These are phyloP conservation scores for Rhodotorula sp. DNA, from an alignment of 1,284 basidiomycete genomes.

Conservation along the genomic window DNA sequence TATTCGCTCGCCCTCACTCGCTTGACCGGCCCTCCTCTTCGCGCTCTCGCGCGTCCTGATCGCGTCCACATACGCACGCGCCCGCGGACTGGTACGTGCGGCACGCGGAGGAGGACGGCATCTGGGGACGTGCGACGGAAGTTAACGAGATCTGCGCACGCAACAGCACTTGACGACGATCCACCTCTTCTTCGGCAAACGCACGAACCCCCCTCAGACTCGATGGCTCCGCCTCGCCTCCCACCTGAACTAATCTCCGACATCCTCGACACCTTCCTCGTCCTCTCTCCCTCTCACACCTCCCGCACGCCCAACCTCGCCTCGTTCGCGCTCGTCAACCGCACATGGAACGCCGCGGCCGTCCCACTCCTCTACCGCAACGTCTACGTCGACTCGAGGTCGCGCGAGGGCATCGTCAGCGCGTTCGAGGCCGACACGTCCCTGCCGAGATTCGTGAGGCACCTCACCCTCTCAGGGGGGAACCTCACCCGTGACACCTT, in stretches of 20 bases:
- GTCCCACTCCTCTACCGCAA: constrained; percentile 19
- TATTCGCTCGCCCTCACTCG: no score
- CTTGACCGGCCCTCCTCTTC: no score
- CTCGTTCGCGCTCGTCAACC: constrained; percentile 10
- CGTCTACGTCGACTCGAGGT: constrained; percentile 14
- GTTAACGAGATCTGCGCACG: no score
- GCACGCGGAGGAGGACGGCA: no score
- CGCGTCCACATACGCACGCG: no score
- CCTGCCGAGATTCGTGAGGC: constrained; percentile 5
- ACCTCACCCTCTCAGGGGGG: constrained; percentile 17
- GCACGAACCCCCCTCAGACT: not conserved
- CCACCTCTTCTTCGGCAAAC: not conserved
- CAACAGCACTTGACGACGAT: no score
- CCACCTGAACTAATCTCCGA: constrained; percentile 25
- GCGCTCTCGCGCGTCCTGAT: no score
- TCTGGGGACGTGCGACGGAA: no score
- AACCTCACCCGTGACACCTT: not conserved
- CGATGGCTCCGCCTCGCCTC: not conserved
- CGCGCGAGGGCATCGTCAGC: constrained; percentile 3
- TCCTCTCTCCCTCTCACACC: constrained; percentile 6
- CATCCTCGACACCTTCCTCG: constrained; percentile 17
- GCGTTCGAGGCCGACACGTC: not conserved
- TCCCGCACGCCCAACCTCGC: constrained; percentile 19
- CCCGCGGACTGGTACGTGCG: no score
- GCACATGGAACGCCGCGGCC: constrained; percentile 2